A percentile compares a stretch with the other conserved stretches of the same genome.
These are phyloP conservation scores for Thalassiosira mediterranea DNA, from an alignment of 352 stramenopile species.

Conservation along the genomic window DNA sequence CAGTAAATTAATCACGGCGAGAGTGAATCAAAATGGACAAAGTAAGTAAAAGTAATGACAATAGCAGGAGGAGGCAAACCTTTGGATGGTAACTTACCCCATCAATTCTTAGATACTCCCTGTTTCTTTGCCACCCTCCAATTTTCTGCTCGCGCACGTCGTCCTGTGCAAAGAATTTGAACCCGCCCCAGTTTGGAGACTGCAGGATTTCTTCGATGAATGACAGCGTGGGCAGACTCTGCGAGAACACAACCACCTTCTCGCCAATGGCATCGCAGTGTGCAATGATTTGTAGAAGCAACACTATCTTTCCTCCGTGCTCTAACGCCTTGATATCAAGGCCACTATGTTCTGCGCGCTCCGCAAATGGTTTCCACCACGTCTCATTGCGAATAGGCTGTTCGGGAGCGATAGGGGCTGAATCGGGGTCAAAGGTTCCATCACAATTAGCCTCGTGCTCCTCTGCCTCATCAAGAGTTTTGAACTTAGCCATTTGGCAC, in stretches of 20 bases:
- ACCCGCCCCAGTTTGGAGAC: conserved; percentile 59
- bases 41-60: background rate
- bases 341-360: conserved; percentile 27
- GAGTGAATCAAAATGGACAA: no score
- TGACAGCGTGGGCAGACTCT: conserved; percentile 77
- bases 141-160: conserved; percentile 36
- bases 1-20: no score
- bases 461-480: conserved; percentile 44
- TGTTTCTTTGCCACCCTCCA: conserved; percentile 64
- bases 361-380: conserved; percentile 55
- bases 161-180: conserved; percentile 36
- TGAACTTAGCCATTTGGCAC: conserved; percentile 35
- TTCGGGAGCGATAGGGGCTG: background rate
- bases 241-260: conserved; percentile 84
- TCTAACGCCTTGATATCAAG: conserved; percentile 55
- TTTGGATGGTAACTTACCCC: conserved; percentile 46
- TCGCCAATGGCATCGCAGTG: conserved; percentile 62
- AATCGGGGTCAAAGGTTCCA: conserved; percentile 16
- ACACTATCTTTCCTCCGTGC: conserved; percentile 72
- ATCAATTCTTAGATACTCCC: conserved; percentile 82
- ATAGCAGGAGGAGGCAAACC: background rate
- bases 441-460: conserved; percentile 48
- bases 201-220: conserved; percentile 74
- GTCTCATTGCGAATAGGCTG: background rate
- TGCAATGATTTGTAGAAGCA: conserved; percentile 77